Evolutionary conservation across 2,329 filamentous ascomycete genomes (phyloP), one percentile per base, ranked within the genome.

Genomic region (Ceratocystis cubensis): DNA sequence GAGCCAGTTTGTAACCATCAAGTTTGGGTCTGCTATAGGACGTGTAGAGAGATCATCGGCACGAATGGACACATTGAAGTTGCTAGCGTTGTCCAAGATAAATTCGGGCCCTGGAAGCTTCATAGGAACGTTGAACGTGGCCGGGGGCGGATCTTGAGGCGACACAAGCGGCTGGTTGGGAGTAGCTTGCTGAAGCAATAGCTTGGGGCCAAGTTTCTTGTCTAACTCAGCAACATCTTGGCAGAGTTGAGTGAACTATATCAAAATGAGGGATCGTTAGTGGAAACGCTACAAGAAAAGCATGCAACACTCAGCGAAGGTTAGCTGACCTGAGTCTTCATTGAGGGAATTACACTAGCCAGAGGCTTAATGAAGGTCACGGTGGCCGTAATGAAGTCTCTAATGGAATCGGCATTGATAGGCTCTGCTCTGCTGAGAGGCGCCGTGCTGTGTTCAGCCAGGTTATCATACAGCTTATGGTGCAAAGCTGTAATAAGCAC

Each of bases 401-500:
- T 71, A 17, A 78, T 71, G 25, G 74, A 71, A 1, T 70, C 66
- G 30, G 76, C 75, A 64, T 74, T 72, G 2, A 74, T 72, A 1
- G 71, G 69, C 5, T 73, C 73, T 25, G 73, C 71, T 37, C 73
- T 71, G 72, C 74, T 75, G 1, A 75, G 70, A 4, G 76, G 75
- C 6, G 74, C 76, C 0, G 76, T 77, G 17, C 75, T 76, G 25
- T 73, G 71, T 2, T 74, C 72, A 1, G 71, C 71, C 13, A 77
- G 67, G 48, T 76, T 71, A 56, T 71, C 70, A 65, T 75, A 77
- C 3, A 78, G 70, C 15, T 71, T 69, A 63, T 77, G 72, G 59
- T 76, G 73, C 33, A 74, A 69, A 25, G 76, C 75, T 17, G 74
- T 71, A 41, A 78, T 68, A 20, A 78, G 70, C 13, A 77, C 72